Evolutionary conservation across 1,284 basidiomycete species (phyloP), one percentile per base, ranked within the genome.

Genomic region (Peniophora sp.): DNA sequence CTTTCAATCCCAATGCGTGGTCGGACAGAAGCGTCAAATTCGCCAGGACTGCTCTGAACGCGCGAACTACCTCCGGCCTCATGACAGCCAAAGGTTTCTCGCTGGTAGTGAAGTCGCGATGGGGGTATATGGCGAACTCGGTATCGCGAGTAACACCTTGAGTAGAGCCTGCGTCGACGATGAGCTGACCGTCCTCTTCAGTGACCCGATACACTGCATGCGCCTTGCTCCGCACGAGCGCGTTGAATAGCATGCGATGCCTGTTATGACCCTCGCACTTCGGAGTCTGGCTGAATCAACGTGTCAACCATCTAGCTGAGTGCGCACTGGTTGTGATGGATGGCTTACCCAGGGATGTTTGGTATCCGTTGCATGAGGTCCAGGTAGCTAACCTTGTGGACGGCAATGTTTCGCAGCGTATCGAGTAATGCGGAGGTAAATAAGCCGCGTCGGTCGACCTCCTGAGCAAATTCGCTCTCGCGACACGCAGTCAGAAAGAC

Each of bases 181-280:
- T 34, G 43, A 53, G 56, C 9, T n/a, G 22, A 12, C 19, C 48
- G 5, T 52, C 35, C 9, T 50, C 45, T 8, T 17, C 3, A 12
- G 27, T 46, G 9, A 56, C 49, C 12, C 36, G 41, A 41, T 53
- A 50, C 17, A 53, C 27, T 34, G 32, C 27, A 34, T 50, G 54
- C 17, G 39, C 32, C 43, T 32, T 32, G 44, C 24, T 47, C 44
- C 50, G 52, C 38, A 45, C 50, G 47, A 50, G 51, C 41, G 35
- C 35, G 22, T 58, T 51, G 46, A 61, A 58, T 3, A 58, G 27
- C n/a, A 56, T 43, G 10, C 57, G 57, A 24, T 47, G 36, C 23
- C 50, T 43, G 43, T 58, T 27, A 34, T 49, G 14, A 11, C 58
- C 59, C 36, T 58, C 56, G 44, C 58, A 61, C 36, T 58, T 55